Base-by-base conservation (phyloP, 495 filamentous ascomycete species). In the Trichodelitschia bisporula region DNA sequence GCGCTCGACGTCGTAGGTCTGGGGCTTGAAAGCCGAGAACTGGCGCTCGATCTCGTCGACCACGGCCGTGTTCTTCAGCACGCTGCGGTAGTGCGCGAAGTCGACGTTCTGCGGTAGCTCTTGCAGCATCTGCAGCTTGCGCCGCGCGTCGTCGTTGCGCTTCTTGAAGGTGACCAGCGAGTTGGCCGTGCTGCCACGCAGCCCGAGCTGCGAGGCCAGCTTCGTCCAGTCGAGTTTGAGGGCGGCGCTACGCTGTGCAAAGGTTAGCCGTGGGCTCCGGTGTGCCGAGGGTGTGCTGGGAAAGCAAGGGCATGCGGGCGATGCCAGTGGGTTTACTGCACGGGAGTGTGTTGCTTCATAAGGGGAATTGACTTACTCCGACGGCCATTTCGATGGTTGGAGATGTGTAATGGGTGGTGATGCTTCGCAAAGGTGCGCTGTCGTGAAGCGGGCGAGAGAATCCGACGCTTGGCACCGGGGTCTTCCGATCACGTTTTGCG, bases 201-300 rank as follows among this genome's bases (percentile, higher is more conserved):
- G 77, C 46, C 86, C 84, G 46, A 99, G 80, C 45, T 78, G 83
- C 53, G 62, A 68, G 53, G 70, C 69, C 48, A 95, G 66, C 59
- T 78, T 79, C 57, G 61, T 63, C 89, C 89, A 99, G 69, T 99
- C 86, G 66, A 99, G 70, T 69, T 92, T 99, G 57, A 84, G 69
- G 59, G 89, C 82, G 61, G 86, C 84, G 69, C 78, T 86, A 63
- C 82, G 75, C 86, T 95, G 62, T 54, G 39, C 32, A n/a, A n/a
- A n/a, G n/a, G n/a, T n/a, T n/a, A n/a, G n/a, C n/a, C n/a, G n/a
- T n/a, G n/a, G n/a, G n/a, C n/a, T n/a, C n/a, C n/a, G n/a, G n/a
- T n/a, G n/a, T n/a, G n/a, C n/a, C n/a, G n/a, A n/a, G n/a, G n/a
- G n/a, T n/a, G n/a, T n/a, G n/a, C n/a, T n/a, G n/a, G n/a, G n/a